Percentiles rank a stretch among this genome's conserved stretches.
phyloP scores from a whole-genome alignment of 805 yeast species.

The Jamesozyma jinghongensis region DNA sequence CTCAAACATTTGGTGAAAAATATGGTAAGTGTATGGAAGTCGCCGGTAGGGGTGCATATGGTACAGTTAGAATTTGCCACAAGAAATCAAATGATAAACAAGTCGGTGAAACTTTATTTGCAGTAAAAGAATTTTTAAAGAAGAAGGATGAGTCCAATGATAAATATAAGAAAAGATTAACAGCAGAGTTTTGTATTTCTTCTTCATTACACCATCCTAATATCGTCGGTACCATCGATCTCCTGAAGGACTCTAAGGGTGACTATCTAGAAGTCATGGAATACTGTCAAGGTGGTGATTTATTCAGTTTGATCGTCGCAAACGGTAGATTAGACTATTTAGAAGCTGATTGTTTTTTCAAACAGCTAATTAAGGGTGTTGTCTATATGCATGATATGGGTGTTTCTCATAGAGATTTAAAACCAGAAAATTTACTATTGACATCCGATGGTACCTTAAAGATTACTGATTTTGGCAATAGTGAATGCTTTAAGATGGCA shows the following conservation, averaged over 20 bases:
- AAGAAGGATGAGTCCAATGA: constrained; percentile 53
- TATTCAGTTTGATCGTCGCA: constrained; percentile 63
- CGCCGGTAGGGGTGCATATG: constrained; percentile 89
- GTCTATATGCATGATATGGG: constrained; percentile 85
- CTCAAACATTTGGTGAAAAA: constrained; percentile 58
- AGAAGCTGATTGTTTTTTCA: constrained; percentile 86
- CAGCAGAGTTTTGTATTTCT: constrained; percentile 76
- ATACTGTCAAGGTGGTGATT: constrained; percentile 74
- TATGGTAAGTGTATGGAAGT: constrained; percentile 94
- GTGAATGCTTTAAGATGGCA: constrained; percentile 76
- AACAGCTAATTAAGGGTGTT: constrained; percentile 76
- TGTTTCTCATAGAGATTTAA: constrained; percentile 85
- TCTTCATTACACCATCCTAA: constrained; percentile 70
- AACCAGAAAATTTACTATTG: constrained; percentile 83
- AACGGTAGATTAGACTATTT: constrained; percentile 70
- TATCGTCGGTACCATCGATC: constrained; percentile 66
- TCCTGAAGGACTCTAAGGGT: constrained; percentile 72
- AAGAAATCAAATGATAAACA: constrained; percentile 34
- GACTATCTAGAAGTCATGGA: constrained; percentile 84
- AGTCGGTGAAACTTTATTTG: constrained; percentile 46
- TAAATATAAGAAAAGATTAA: constrained; percentile 61
- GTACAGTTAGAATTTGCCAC: constrained; percentile 85
- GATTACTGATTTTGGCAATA: constrained; percentile 82
- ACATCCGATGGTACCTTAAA: constrained; percentile 66
- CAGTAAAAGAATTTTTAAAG: constrained; percentile 78